A percentile compares a stretch with the other conserved stretches of the same genome.
Evolutionary conservation across 1,284 basidiomycete species (phyloP).

Genomic region (Lentinus polychrous): DNA sequence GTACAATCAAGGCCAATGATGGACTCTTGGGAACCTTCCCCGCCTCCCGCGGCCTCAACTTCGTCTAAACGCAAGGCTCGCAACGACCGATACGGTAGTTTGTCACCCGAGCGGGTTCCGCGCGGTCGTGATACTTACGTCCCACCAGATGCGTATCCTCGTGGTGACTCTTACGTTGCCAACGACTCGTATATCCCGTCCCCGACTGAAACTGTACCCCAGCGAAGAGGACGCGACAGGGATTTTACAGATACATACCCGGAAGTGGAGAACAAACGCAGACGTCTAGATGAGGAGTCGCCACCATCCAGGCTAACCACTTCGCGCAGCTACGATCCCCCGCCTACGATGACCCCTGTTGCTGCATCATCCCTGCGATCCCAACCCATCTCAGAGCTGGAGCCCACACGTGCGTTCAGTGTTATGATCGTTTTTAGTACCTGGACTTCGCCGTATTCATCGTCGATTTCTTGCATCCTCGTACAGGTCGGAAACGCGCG

Average conservation of each 20-base stretch:
- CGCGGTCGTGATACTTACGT: neutral
- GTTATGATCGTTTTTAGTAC: conserved; percentile 14
- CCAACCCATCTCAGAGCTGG: conserved; percentile 21
- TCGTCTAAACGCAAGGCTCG: conserved; percentile 13
- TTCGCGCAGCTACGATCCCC: neutral
- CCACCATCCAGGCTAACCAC: neutral
- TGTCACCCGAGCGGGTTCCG: conserved; percentile 8
- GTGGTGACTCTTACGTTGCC: conserved; percentile 11
- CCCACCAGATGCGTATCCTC: neutral
- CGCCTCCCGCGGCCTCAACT: conserved; percentile 6
- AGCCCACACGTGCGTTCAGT: conserved; percentile 34
- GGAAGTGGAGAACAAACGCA: conserved; percentile 26
- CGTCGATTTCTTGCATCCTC: neutral
- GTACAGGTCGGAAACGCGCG: conserved; percentile 15
- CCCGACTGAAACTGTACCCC: conserved; percentile 18
- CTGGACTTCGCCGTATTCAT: neutral
- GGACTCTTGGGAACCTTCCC: conserved; percentile 7
- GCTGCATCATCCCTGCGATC: conserved; percentile 12
- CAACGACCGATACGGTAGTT: conserved; percentile 14
- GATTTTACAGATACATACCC: conserved; percentile 14
- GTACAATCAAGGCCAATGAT: conserved; percentile 11
- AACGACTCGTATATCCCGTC: conserved; percentile 5
- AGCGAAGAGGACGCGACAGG: conserved; percentile 22
- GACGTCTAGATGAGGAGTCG: conserved; percentile 21
- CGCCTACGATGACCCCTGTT: conserved; percentile 8